A percentile compares a stretch with the other conserved stretches of the same genome.
These are phyloP conservation scores for Penicillium aurantiogriseum DNA, from an alignment of 2,329 filamentous ascomycete species.

Conservation along the genomic window DNA sequence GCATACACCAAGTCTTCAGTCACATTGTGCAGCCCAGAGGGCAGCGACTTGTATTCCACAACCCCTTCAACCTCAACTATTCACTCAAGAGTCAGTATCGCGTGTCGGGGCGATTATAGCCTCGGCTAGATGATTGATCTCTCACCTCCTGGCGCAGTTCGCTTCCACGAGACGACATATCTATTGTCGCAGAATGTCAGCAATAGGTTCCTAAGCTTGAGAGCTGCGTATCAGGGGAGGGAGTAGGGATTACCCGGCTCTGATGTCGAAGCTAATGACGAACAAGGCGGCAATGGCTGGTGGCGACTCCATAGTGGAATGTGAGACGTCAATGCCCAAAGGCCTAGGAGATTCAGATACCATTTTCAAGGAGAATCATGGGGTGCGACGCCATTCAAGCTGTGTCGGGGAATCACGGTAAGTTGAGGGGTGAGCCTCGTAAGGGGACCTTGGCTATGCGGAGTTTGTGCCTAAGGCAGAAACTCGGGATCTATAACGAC, in stretches of 20 bases:
- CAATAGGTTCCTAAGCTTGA: slow-evolving; percentile 7
- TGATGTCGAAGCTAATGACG: slow-evolving; percentile 88
- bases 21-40: slow-evolving; percentile 88
- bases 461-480: slow-evolving; percentile 10
- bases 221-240: slow-evolving; percentile 1
- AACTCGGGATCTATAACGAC: not conserved
- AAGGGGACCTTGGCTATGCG: slow-evolving; percentile 5
- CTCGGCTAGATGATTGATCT: slow-evolving; percentile 10
- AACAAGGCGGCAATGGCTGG: slow-evolving; percentile 72
- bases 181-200: slow-evolving; percentile 41
- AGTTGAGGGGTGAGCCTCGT: slow-evolving; percentile 10
- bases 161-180: slow-evolving; percentile 86
- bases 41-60: slow-evolving; percentile 94
- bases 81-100: slow-evolving; percentile 18
- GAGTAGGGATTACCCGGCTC: slow-evolving; percentile 65
- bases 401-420: slow-evolving; percentile 24
- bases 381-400: slow-evolving; percentile 17
- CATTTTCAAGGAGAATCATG: slow-evolving; percentile 25
- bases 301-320: slow-evolving; percentile 36
- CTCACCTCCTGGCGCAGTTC: slow-evolving; percentile 64
- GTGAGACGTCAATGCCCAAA: slow-evolving; percentile 36
- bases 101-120: not conserved
- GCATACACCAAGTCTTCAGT: slow-evolving; percentile 70
- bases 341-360: slow-evolving; percentile 29
- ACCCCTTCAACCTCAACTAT: slow-evolving; percentile 70